Evolutionary conservation across 495 filamentous ascomycete species (phyloP), one percentile per base, ranked within the genome.

Genomic region (Margaritispora aquatica): DNA sequence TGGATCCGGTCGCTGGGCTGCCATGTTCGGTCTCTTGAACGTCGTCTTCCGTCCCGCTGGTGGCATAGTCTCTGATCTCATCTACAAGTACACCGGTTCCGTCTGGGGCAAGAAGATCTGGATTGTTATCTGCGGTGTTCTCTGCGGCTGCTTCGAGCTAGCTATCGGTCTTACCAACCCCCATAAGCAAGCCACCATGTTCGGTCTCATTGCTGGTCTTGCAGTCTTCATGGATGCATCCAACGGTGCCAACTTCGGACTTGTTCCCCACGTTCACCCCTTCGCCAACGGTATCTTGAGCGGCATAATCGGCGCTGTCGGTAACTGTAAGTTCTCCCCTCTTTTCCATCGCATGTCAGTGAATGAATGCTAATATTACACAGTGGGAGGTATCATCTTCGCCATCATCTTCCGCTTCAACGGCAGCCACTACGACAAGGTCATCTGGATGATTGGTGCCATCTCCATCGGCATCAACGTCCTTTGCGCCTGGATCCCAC

Each of bases 11-110:
- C 80, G 82, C 62, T 94, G 87, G 85, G 88, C 89, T 1, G 89
- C 92, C 58, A 93, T 95, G 84, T 96, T 95, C 69, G 91, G 91
- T 8, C 84, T 96, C 51, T 74, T 96, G 24, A 96, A 96, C 71
- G 73, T 93, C 34, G 70, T 88, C 57, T 88, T 81, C 56, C 81
- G 91, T 0, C 91, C 91, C 0, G 66, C 83, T 0, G 91, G 92
- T 44, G 91, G 91, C 1, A 77, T 88, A 13, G 59, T 90, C 17
- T 78, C 82, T 1, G 91, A 96, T 63, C 22, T 87, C n/a, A 68
- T 92, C 2, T 96, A 92, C 75, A 75, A 73, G 20, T 63, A 65
- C 23, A 78, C 80, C 2, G 57, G 65, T 56, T 82, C 66, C 36
- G 71, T 92, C 22, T 89, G 87, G 83, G 79, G 78, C 21, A 96